Percentiles rank a stretch among this genome's conserved stretches.
Evolutionary conservation across 1,284 basidiomycete species (phyloP).

Genomic region (Hortiboletus rubellus): DNA sequence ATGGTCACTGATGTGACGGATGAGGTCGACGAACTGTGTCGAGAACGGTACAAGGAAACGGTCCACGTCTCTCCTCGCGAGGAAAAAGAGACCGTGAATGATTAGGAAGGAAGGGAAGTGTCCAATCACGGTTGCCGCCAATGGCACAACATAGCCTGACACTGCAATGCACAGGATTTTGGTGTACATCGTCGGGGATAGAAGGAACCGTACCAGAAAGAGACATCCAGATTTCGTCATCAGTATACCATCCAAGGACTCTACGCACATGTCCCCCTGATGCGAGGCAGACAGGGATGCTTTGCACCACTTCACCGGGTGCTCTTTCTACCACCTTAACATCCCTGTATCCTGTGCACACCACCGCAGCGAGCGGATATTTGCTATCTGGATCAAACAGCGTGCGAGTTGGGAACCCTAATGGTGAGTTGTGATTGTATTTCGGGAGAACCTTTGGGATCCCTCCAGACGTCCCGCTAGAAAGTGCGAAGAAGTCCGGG

Average conservation of each 20-base stretch:
- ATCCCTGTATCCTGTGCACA: slow-evolving; percentile 8
- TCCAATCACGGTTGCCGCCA: slow-evolving; percentile 16
- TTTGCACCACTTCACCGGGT: slow-evolving; percentile 12
- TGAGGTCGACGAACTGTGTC: slow-evolving; percentile 15
- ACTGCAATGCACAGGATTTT: slow-evolving; percentile 1
- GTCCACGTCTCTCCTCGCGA: slow-evolving; percentile 8
- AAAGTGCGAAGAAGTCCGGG: slow-evolving; percentile 13
- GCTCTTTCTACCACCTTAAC: slow-evolving; percentile 12
- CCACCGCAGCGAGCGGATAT: not conserved
- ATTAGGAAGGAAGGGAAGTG: slow-evolving; percentile 20
- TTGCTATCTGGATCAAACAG: not conserved
- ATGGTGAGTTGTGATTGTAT: slow-evolving; percentile 7
- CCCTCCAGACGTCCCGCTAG: slow-evolving; percentile 19
- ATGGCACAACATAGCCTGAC: slow-evolving; percentile 17
- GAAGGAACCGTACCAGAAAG: not conserved
- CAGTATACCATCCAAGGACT: slow-evolving; percentile 2
- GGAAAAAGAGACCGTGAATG: slow-evolving; percentile 25
- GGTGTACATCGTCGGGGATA: not conserved
- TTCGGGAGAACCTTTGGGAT: slow-evolving; percentile 16
- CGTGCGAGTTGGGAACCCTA: not conserved
- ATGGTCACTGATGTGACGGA: slow-evolving; percentile 19
- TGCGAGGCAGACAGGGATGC: slow-evolving; percentile 13
- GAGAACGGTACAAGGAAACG: slow-evolving; percentile 3
- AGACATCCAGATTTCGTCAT: slow-evolving; percentile 14
- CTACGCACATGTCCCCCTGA: slow-evolving; percentile 8